Percentiles rank a stretch among this genome's conserved stretches.
Evolutionary conservation across 2,329 filamentous ascomycete genomes (phyloP).

Genomic region (Calonectria fujianensis): DNA sequence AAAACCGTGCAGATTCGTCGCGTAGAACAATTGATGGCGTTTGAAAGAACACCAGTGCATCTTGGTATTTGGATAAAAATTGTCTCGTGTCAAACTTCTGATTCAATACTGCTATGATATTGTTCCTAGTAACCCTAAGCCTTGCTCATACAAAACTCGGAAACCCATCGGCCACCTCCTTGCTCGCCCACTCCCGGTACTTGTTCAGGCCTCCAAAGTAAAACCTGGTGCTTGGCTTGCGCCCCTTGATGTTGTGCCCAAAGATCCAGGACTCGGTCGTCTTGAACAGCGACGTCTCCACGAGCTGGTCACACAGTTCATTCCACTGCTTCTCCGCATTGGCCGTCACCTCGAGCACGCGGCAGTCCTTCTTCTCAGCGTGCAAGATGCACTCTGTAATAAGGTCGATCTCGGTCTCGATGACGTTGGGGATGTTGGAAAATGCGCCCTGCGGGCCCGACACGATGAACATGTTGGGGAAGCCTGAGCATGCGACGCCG

Average conservation of each 20-base stretch:
- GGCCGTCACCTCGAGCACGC: neutral
- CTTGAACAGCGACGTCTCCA: constrained; percentile 34
- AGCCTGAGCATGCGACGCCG: constrained; percentile 15
- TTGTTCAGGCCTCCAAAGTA: constrained; percentile 36
- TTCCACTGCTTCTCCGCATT: constrained; percentile 25
- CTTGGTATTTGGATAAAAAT: too few relatives aligned
- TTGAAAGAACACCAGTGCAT: too few relatives aligned
- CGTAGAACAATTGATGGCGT: too few relatives aligned
- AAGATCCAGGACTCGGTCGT: constrained; percentile 38
- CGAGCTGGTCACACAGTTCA: constrained; percentile 15
- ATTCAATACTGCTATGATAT: too few relatives aligned
- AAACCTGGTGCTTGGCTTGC: constrained; percentile 38
- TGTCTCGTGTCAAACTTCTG: too few relatives aligned
- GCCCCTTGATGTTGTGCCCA: constrained; percentile 28
- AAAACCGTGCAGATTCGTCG: too few relatives aligned
- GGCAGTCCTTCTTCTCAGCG: constrained; percentile 13
- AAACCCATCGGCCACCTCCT: constrained; percentile 29
- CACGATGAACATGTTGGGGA: constrained; percentile 38
- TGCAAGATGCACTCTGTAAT: constrained; percentile 25
- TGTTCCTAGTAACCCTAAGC: too few relatives aligned
- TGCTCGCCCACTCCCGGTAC: constrained; percentile 16
- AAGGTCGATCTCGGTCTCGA: constrained; percentile 39
- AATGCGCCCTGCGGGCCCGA: constrained; percentile 37
- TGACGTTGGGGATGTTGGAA: constrained; percentile 33
- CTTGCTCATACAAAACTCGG: neutral